Evolutionary conservation across 2,329 filamentous ascomycete species (phyloP), one percentile per base, ranked within the genome.

Genomic region (Aspergillus phoenicis): DNA sequence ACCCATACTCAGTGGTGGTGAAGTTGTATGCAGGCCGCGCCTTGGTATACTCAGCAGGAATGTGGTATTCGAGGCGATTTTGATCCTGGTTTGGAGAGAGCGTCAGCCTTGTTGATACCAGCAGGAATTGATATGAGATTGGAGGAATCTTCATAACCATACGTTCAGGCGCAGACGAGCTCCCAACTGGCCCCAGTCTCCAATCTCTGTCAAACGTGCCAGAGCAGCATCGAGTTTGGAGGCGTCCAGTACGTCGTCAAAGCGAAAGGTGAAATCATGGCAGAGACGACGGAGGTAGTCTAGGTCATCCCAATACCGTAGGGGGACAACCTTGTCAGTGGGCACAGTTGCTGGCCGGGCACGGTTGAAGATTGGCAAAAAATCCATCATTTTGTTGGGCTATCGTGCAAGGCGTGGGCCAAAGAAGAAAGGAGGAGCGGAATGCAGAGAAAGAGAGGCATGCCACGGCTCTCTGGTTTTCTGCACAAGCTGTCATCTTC

Each of bases 181-280:
- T 0, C 80, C 81, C 1, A 84, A 64, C 61, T 81, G 81, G 28
- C 73, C 74, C 82, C 81, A 84, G 36, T 78, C 78, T 1, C 76
- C 78, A 7, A 74, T 76, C 11, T 78, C 71, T 7, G 83, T 62
- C 13, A 84, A 66, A 13, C 64, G 67, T 8, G 70, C 66, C 1
- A 84, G 68, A 0, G 79, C 67, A 5, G 47, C 57, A 2, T 70
- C 68, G 1, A 84, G 70, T 48, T 71, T 79, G 0, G 76, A 64
- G 0, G 74, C 64, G 58, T 84, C 80, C 3, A 84, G 73, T 1
- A 82, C 78, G 60, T 81, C 77, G 60, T 83, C 77, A 64, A 83
- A 84, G 4, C 72, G 70, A 30, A 82, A 70, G 0, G 75, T 74
- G 22, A 68, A 58, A 24, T 64, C 54, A 51, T 59, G 30, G 33